Percentiles rank a stretch among this genome's conserved stretches.
Evolutionary conservation across 805 yeast species (phyloP).

Genomic region (Ogataea trehaloabstinens): DNA sequence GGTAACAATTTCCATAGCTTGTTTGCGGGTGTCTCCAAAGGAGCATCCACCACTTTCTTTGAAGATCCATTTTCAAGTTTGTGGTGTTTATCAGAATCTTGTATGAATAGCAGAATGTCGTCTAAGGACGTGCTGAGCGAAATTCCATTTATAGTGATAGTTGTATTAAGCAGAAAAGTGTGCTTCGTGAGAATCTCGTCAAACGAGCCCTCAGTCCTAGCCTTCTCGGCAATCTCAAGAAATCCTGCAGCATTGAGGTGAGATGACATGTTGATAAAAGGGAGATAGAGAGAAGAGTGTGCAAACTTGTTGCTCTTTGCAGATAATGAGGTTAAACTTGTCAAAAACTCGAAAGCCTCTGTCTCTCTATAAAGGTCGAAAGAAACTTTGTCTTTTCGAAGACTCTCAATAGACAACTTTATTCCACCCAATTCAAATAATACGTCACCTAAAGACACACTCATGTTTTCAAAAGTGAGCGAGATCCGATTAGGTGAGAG

Average conservation of each 20-base stretch:
- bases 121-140: constrained; percentile 15
- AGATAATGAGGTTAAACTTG: constrained; percentile 12
- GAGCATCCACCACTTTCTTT: neutral
- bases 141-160: constrained; percentile 19
- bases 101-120: constrained; percentile 9
- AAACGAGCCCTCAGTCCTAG: constrained; percentile 11
- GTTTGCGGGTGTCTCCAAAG: neutral
- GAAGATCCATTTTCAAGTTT: neutral
- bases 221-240: constrained; percentile 6
- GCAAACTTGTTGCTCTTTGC: constrained; percentile 1
- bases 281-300: constrained; percentile 11
- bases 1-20: constrained; percentile 15
- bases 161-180: constrained; percentile 21
- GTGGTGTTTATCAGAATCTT: neutral
- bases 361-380: constrained; percentile 1
- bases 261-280: constrained; percentile 16
- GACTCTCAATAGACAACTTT: constrained; percentile 9
- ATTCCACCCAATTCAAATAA: constrained; percentile 7
- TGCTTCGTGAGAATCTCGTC: constrained; percentile 11
- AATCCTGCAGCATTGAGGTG: constrained; percentile 6
- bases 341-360: constrained; percentile 10
- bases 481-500: constrained; percentile 5
- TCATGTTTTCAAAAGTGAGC: constrained; percentile 8
- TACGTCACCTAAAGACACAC: constrained; percentile 1
- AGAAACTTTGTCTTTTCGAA: constrained; percentile 4